Evolutionary conservation across 208 protist species (phyloP), one percentile per base, ranked within the genome.

Genomic region (Wallacemonas collosoma): DNA sequence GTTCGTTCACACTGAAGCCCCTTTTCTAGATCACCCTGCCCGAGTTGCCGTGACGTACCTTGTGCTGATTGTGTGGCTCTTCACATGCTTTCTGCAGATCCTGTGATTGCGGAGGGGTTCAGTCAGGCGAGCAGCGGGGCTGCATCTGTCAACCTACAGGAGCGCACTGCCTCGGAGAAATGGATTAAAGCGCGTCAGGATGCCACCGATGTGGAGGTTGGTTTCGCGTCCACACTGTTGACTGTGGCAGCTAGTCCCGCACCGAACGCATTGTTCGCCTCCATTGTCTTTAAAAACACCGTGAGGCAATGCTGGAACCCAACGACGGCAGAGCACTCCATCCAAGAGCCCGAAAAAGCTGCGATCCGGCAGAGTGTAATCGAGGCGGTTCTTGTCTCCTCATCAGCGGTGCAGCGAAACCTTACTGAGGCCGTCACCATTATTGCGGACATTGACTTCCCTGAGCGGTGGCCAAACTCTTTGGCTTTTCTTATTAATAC

Each of bases 381-480:
- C 61, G 11, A 48, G 5, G 64, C 77, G 11, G 88, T 98, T 86
- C 71, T 98, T 43, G 36, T 36, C 35, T 71, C 85, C 26, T 57
- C 86, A 0, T 15, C 70, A 2, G 69, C 63, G 9, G 67, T 98
- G 9, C 94, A 97, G 75, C 76, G 83, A 60, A 96, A 97, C 72
- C 77, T 98, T n/a, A 84, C 89, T 0, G 97, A 96, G 65, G 82
- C 95, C 38, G 86, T 98, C 53, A 72, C 88, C 44, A 76, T 97
- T 40, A 98, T 98, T 61, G 87, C 91, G 8, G 68, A 90, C 41
- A 65, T 84, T 15, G 98, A 99, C 78, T 99, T 99, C 68, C 98
- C 98, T 14, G 60, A 68, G 2, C 39, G 63, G 38, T 99, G 98
- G 97, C 80, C 87, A 3, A 72, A 85, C 65, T 84, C 98, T 3